These are phyloP conservation scores for Xylaria sp. DNA, from an alignment of 2,329 filamentous ascomycete genomes.

Conservation along the genomic window DNA sequence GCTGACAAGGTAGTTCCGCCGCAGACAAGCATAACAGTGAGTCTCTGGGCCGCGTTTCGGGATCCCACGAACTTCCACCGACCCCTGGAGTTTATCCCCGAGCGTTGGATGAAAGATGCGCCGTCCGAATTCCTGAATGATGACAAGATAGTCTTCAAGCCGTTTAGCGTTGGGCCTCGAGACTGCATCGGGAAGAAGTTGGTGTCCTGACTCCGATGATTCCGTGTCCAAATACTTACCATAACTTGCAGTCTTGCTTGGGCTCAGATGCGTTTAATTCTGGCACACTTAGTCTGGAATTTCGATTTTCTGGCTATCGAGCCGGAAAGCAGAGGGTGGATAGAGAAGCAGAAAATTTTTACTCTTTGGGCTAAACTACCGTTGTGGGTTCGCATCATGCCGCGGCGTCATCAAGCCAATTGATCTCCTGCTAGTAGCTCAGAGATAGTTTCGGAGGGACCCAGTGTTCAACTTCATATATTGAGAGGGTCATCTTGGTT, in stretches of 20 bases:
- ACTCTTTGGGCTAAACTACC: slow-evolving; percentile 24
- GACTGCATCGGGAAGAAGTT: slow-evolving; percentile 34
- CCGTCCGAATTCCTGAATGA: slow-evolving; percentile 26
- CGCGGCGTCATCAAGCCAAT: background rate
- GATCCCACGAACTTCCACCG: slow-evolving; percentile 28
- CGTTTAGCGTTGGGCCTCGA: slow-evolving; percentile 30
- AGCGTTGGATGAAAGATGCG: slow-evolving; percentile 29
- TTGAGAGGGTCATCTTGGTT: too few relatives aligned
- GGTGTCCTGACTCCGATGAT: background rate
- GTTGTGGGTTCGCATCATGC: slow-evolving; percentile 5
- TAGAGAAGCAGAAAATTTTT: slow-evolving; percentile 25
- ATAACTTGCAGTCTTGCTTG: slow-evolving; percentile 17
- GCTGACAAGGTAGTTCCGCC: slow-evolving; percentile 30
- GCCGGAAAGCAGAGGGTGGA: slow-evolving; percentile 21
- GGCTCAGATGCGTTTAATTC: slow-evolving; percentile 30
- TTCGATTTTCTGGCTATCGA: slow-evolving; percentile 25
- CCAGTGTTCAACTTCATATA: too few relatives aligned
- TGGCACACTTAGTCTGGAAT: slow-evolving; percentile 30
- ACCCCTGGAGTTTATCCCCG: slow-evolving; percentile 34
- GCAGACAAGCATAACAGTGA: slow-evolving; percentile 23
- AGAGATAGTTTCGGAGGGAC: too few relatives aligned
- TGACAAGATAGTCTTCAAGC: slow-evolving; percentile 17
- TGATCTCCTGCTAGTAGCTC: background rate
- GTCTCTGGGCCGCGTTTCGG: slow-evolving; percentile 21
- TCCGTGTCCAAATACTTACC: background rate